A percentile compares a stretch with the other conserved stretches of the same genome.
Conservation (phyloP, 116 monocot species). For the Phalaenopsis hybrid region DNA sequence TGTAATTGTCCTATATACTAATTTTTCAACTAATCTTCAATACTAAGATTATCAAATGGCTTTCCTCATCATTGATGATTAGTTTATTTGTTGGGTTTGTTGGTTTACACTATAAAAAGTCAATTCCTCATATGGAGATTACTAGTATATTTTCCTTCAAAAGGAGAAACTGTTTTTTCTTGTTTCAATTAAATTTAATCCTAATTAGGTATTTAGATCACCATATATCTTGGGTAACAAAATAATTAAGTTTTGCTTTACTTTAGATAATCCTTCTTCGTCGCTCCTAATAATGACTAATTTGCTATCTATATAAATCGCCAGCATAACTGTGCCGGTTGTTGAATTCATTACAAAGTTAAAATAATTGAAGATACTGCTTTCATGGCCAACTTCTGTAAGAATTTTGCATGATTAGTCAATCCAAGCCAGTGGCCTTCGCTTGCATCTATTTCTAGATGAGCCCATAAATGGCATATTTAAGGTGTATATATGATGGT, state of each 20-base stretch:
- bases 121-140: neutral
- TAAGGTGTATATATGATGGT: neutral
- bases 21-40: neutral
- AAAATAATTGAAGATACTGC: neutral
- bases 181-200: neutral
- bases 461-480: neutral
- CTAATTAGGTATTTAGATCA: neutral
- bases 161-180: neutral
- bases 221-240: neutral
- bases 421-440: neutral
- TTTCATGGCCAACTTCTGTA: neutral
- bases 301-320: neutral
- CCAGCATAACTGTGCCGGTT: neutral
- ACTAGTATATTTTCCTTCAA: neutral
- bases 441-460: neutral
- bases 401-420: neutral
- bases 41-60: neutral
- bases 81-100: neutral
- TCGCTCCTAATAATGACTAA: neutral
- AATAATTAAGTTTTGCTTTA: neutral
- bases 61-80: neutral
- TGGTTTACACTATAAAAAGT: neutral
- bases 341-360: neutral
- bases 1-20: neutral
- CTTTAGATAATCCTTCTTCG: neutral